phyloP scores from a whole-genome alignment of 2,329 filamentous ascomycete genomes.

The Fusarium neocosmosporiellum region DNA sequence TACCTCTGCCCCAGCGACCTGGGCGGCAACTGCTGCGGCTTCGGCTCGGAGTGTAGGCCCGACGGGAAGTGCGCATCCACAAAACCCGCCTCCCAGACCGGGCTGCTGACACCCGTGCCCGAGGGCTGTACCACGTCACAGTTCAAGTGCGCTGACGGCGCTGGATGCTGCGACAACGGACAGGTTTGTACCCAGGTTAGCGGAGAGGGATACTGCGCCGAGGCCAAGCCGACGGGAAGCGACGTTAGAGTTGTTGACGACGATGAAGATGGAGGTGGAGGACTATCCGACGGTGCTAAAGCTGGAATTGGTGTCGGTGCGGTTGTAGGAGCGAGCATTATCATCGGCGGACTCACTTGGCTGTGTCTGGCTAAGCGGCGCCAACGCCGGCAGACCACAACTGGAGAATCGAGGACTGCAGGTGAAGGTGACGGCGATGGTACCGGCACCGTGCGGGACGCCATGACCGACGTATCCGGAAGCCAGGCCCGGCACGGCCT shows the following conservation, averaged over 20 bases:
- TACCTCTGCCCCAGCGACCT: conserved; percentile 58
- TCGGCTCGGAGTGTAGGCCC: conserved; percentile 55
- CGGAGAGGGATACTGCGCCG: conserved; percentile 54
- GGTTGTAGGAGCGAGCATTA: conserved; percentile 54
- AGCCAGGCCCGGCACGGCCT: conserved; percentile 46
- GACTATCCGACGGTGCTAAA: conserved; percentile 62
- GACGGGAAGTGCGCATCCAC: conserved; percentile 51
- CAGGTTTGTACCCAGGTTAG: conserved; percentile 55
- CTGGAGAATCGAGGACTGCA: conserved; percentile 13
- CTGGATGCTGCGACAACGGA: conserved; percentile 62
- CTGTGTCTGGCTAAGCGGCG: conserved; percentile 57
- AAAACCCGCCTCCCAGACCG: conserved; percentile 36
- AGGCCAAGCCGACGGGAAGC: conserved; percentile 48
- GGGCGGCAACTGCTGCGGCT: conserved; percentile 63
- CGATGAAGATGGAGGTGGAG: conserved; percentile 28
- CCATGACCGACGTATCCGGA: conserved; percentile 50
- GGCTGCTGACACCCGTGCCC: conserved; percentile 50
- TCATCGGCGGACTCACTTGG: conserved; percentile 60
- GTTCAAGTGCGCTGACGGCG: conserved; percentile 56
- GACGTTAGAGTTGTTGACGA: conserved; percentile 45
- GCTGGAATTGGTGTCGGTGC: conserved; percentile 68
- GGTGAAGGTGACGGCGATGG: conserved; percentile 27
- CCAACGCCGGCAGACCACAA: conserved; percentile 37
- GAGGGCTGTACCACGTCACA: conserved; percentile 59
- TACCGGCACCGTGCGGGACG: conserved; percentile 35